A percentile compares a stretch with the other conserved stretches of the same genome.
phyloP scores from a whole-genome alignment of 23 red algal species.

The Gracilaria gracilis region DNA sequence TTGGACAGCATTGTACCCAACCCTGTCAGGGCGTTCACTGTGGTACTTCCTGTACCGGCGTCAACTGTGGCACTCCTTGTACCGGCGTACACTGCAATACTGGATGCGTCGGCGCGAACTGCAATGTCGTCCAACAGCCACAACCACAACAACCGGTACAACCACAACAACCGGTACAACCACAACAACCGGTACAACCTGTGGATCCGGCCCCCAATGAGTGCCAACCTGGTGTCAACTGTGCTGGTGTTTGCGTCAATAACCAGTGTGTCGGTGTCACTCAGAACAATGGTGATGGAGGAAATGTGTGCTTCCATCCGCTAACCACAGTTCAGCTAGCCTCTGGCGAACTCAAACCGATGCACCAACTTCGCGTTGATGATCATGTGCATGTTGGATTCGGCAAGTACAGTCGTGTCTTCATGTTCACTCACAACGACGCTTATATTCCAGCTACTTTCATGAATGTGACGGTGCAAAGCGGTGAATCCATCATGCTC shows the following conservation, averaged over 20 bases:
- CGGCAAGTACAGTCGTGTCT: constrained; percentile 27
- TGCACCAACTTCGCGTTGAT: not conserved
- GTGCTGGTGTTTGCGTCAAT: constrained; percentile 19
- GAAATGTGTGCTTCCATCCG: constrained; percentile 42
- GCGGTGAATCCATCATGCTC: constrained; percentile 14
- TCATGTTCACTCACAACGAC: constrained; percentile 32
- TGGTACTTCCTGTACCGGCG: not conserved
- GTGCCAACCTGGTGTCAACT: not conserved
- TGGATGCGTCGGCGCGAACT: not conserved
- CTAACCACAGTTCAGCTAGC: constrained; percentile 2
- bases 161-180: constrained; percentile 16
- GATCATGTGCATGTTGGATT: constrained; percentile 25
- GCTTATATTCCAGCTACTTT: not conserved
- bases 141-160: constrained; percentile 15
- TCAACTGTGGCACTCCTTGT: not conserved
- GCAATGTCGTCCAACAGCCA: constrained; percentile 10
- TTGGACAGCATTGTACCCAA: constrained; percentile 2
- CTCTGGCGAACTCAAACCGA: constrained; percentile 6
- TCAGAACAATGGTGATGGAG: constrained; percentile 28
- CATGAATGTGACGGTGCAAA: constrained; percentile 29
- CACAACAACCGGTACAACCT: constrained; percentile 12
- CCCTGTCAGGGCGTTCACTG: constrained; percentile 17
- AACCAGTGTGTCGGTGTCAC: constrained; percentile 1
- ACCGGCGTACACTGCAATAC: constrained; percentile 7
- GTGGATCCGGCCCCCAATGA: not conserved